Percentiles rank a stretch among this genome's conserved stretches.
Conservation (phyloP, 139 green algal species). For the Trebouxia sp. region DNA sequence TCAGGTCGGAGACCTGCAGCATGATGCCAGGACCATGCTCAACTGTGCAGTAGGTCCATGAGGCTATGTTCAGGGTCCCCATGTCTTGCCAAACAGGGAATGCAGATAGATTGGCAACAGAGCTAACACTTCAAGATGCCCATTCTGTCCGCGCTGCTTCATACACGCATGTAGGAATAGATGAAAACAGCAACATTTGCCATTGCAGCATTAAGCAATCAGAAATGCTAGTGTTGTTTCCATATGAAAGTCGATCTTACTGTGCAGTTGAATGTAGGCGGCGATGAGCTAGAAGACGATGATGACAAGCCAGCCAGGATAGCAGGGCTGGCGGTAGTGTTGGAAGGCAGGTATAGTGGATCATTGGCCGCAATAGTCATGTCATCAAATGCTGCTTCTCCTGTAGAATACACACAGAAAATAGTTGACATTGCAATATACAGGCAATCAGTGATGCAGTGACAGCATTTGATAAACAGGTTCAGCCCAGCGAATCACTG, state of each 20-base stretch:
- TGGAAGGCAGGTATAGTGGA: neutral
- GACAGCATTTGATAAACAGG: neutral
- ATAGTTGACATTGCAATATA: too few species aligned
- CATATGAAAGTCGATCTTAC: neutral
- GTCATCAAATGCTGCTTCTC: neutral
- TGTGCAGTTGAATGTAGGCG: slow-evolving; percentile 13
- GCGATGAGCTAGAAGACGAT: neutral
- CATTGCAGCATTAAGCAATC: neutral
- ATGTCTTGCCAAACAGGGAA: too few species aligned
- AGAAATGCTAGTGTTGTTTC: neutral
- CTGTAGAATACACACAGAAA: neutral
- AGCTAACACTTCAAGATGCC: too few species aligned
- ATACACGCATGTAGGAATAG: too few species aligned
- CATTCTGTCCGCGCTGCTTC: too few species aligned
- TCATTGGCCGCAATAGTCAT: slow-evolving; percentile 4
- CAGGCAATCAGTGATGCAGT: neutral
- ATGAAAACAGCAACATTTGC: neutral
- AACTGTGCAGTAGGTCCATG: too few species aligned
- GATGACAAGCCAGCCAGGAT: neutral
- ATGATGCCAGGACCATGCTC: too few species aligned
- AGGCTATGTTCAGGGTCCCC: too few species aligned
- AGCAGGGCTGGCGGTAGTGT: neutral
- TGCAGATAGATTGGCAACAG: too few species aligned
- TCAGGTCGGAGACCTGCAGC: too few species aligned
- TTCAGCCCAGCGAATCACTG: too few species aligned